Evolutionary conservation across 1,139 yeast species (phyloP), one percentile per base, ranked within the genome.

Genomic region (Yarrowia galli): DNA sequence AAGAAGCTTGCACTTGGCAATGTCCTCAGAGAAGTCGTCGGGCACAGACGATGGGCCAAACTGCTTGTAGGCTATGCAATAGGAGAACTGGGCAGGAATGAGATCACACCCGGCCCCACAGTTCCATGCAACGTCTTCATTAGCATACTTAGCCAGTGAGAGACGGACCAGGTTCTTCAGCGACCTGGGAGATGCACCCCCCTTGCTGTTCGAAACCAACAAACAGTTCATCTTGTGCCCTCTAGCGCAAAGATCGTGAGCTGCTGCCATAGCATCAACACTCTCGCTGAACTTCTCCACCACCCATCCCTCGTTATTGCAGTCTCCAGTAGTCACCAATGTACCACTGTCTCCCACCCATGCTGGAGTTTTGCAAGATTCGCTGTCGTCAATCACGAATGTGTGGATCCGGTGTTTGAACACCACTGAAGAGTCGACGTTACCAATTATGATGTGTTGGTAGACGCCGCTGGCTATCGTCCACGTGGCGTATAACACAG

Each of bases 221-320:
- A 51, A 16, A 35, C 58, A 51, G 28, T 32, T 22, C 58, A 51
- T 51, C 20, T 35, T 51, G 58, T 51, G 42, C 15, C 58, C 58
- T 16, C 25, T 36, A 15, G 58, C 58, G 9, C 58, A 51, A 1
- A 51, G 43, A 16, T 35, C n/a, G 9, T 35, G 23, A 8, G 58
- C 58, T 3, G 16, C 42, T 8, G 36, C 15, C 10, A 2, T 13
- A 22, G 20, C 20, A 16, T 12, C 9, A 13, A 16, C 20, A 2
- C 18, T 3, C 9, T 13, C 13, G 4, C 22, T 12, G 53, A 32
- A 12, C 42, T 22, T 51, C 20, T 35, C 20, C 16, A 51, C 43
- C 10, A 12, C 22, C 58, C 58, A 51, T 3, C 32, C 43, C 20
- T 51, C 43, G 10, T 51, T 51, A 3, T 2, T 6, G 28, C 58